These are phyloP conservation scores for Plasmodium berghei DNA, from an alignment of 169 alveolate species.

Conservation along the genomic window DNA sequence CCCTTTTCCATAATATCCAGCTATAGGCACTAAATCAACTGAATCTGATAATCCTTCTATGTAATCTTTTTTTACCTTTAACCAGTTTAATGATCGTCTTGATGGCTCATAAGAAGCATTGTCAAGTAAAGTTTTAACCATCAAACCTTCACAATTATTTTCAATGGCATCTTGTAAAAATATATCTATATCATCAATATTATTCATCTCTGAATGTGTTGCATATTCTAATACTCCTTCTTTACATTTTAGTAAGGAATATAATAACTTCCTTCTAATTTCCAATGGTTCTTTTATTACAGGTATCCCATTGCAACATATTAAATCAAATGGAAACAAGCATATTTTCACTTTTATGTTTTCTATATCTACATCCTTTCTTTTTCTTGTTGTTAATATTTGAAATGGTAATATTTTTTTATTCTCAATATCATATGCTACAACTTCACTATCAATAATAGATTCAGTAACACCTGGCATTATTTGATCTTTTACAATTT, in stretches of 20 bases:
- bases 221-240: conserved; percentile 83
- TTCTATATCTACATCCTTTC: conserved; percentile 94
- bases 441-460: conserved; percentile 97
- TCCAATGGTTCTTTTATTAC: conserved; percentile 82
- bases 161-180: conserved; percentile 89
- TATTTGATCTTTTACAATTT: conserved; percentile 79
- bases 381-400: conserved; percentile 93
- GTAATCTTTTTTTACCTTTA: conserved; percentile 98
- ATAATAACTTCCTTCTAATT: conserved; percentile 79
- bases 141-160: conserved; percentile 97
- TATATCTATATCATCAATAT: conserved; percentile 86
- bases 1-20: conserved; percentile 96
- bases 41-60: conserved; percentile 97
- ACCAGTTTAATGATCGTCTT: conserved; percentile 98
- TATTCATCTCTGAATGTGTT: conserved; percentile 83
- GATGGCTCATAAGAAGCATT: conserved; percentile 98
- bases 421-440: conserved; percentile 94
- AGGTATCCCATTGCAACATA: conserved; percentile 91
- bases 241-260: conserved; percentile 73
- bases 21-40: conserved; percentile 98
- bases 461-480: conserved; percentile 82
- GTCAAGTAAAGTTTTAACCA: conserved; percentile 96
- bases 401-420: conserved; percentile 96
- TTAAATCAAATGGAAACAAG: conserved; percentile 94
- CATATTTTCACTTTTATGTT: conserved; percentile 93